A percentile compares a stretch with the other conserved stretches of the same genome.
phyloP scores from a whole-genome alignment of 139 green algal species.

The Tetraselmis chui region DNA sequence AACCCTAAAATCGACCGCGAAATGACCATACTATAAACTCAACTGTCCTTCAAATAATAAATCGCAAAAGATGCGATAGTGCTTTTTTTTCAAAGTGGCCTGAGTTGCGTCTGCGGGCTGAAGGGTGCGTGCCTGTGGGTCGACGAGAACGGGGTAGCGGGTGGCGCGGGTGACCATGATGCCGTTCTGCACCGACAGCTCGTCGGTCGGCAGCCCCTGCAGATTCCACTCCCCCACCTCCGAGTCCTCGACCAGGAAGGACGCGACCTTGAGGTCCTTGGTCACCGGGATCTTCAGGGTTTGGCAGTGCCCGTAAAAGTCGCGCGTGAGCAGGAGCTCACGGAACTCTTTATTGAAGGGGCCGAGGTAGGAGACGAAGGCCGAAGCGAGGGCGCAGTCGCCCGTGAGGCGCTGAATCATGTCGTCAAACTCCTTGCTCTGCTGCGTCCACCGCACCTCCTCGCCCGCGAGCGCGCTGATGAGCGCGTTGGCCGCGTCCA shows the following conservation, averaged over 20 bases:
- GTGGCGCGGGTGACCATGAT: constrained; percentile 84
- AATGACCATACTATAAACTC: too few species aligned
- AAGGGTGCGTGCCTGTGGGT: constrained; percentile 89
- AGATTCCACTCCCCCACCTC: constrained; percentile 87
- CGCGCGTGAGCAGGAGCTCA: constrained; percentile 72
- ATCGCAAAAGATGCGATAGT: too few species aligned
- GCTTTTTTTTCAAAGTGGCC: too few species aligned
- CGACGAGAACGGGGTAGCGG: constrained; percentile 82
- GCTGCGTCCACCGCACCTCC: constrained; percentile 81
- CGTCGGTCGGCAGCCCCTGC: constrained; percentile 83
- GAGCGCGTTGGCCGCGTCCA: constrained; percentile 84
- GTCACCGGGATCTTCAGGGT: constrained; percentile 69
- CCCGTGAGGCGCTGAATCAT: constrained; percentile 79
- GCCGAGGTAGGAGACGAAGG: constrained; percentile 86
- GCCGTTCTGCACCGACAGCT: constrained; percentile 91
- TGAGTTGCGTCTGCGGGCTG: too few species aligned
- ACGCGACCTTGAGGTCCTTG: constrained; percentile 63
- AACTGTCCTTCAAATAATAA: too few species aligned
- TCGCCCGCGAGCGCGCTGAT: constrained; percentile 85
- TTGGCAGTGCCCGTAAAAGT: constrained; percentile 74
- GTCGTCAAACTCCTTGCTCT: constrained; percentile 78
- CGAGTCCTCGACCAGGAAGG: constrained; percentile 86
- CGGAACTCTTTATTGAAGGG: constrained; percentile 94
- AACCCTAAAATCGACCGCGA: too few species aligned
- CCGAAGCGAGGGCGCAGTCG: constrained; percentile 73